Percentiles rank a stretch among this genome's conserved stretches.
Conservation (phyloP, 2,329 filamentous ascomycete genomes). For the Furcasterigmium furcatum region DNA sequence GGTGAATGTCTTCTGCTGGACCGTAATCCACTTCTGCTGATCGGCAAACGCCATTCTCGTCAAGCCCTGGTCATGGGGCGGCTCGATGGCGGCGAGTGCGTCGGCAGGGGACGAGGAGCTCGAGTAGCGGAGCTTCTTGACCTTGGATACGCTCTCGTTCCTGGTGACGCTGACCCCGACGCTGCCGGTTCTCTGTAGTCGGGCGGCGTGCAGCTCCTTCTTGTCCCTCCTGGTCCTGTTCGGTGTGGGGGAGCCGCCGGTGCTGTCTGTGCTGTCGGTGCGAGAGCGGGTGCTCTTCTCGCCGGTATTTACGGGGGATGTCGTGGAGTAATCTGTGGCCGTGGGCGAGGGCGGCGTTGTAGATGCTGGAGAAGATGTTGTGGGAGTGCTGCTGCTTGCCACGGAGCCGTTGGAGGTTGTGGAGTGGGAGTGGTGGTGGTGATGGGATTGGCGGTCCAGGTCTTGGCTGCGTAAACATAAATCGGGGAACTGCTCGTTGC, state of each 20-base stretch:
- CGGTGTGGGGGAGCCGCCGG: constrained; percentile 22
- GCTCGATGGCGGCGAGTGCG: constrained; percentile 41
- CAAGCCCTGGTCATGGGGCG: constrained; percentile 45
- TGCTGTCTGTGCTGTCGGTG: constrained; percentile 15
- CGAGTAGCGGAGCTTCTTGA: constrained; percentile 24
- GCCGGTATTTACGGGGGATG: constrained; percentile 4
- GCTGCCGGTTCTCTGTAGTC: constrained; percentile 40
- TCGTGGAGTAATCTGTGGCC: constrained; percentile 17
- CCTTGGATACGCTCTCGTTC: constrained; percentile 18
- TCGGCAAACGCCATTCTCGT: constrained; percentile 62
- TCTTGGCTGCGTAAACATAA: constrained; percentile 37
- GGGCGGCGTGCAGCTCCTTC: constrained; percentile 46
- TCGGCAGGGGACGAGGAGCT: constrained; percentile 31
- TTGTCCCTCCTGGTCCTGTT: constrained; percentile 39
- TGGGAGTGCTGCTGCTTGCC: constrained; percentile 12
- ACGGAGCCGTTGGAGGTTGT: constrained; percentile 8
- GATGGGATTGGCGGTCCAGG: constrained; percentile 10
- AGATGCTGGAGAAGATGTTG: constrained; percentile 18
- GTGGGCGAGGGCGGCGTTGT: constrained; percentile 19
- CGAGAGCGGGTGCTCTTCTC: constrained; percentile 14
- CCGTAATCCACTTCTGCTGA: constrained; percentile 68
- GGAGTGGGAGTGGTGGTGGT: constrained; percentile 7
- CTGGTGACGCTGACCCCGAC: constrained; percentile 26
- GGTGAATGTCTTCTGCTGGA: constrained; percentile 98
- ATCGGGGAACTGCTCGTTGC: constrained; percentile 36